Evolutionary conservation across 179 eudicot species (phyloP).

Genomic region (Heliamphora ciliata): DNA sequence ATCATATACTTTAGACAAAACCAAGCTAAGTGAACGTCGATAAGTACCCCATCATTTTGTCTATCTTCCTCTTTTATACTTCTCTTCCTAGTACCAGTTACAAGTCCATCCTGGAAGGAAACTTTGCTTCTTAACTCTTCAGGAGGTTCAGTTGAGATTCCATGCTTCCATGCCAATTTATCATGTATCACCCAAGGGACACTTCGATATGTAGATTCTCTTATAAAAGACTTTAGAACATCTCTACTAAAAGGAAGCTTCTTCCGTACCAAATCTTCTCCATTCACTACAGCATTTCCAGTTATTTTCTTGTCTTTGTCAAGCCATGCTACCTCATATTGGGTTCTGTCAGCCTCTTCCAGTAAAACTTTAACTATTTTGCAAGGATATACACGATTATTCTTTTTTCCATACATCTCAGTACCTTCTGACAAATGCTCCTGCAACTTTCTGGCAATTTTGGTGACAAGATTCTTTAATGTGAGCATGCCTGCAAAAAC

Average conservation of each 20-base stretch:
- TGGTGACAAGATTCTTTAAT: slow-evolving; percentile 56
- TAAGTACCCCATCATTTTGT: slow-evolving; percentile 21
- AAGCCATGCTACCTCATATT: slow-evolving; percentile 84
- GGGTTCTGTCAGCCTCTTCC: slow-evolving; percentile 43
- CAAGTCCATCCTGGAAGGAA: slow-evolving; percentile 46
- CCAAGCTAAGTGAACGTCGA: slow-evolving; percentile 2
- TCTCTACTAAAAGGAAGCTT: slow-evolving; percentile 74
- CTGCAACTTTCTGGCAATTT: slow-evolving; percentile 57
- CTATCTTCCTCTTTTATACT: slow-evolving; percentile 44
- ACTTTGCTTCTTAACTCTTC: slow-evolving; percentile 48
- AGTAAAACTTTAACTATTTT: slow-evolving; percentile 56
- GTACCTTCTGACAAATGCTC: slow-evolving; percentile 61
- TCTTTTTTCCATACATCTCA: slow-evolving; percentile 65
- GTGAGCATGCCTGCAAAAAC: slow-evolving; percentile 72
- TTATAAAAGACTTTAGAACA: slow-evolving; percentile 73
- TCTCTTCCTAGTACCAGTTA: slow-evolving; percentile 55
- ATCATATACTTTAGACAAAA: slow-evolving; percentile 11
- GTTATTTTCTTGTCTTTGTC: slow-evolving; percentile 45
- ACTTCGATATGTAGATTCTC: slow-evolving; percentile 81
- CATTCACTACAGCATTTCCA: slow-evolving; percentile 52
- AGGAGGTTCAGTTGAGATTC: slow-evolving; percentile 72
- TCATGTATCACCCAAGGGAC: slow-evolving; percentile 91
- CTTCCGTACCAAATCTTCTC: slow-evolving; percentile 60
- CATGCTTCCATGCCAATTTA: slow-evolving; percentile 62
- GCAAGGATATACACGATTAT: slow-evolving; percentile 57